These are phyloP conservation scores for Rhizopogon rudus DNA, from an alignment of 768 basidiomycete genomes.

Conservation along the genomic window DNA sequence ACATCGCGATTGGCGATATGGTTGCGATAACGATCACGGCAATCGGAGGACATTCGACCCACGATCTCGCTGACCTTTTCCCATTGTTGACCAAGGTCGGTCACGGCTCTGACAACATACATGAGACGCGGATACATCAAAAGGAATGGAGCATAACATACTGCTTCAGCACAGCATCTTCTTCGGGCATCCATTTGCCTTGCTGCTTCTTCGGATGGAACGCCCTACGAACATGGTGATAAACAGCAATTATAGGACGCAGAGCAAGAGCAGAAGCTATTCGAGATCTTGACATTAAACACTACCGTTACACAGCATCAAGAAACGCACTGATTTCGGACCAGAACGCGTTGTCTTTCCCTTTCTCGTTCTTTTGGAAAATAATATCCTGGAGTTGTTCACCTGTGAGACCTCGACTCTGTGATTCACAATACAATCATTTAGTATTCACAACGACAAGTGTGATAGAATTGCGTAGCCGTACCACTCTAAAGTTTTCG, in stretches of 20 bases:
- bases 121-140: slow-evolving; percentile 5
- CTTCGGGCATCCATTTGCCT: slow-evolving; percentile 64
- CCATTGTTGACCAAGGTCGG: slow-evolving; percentile 72
- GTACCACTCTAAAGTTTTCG: slow-evolving; percentile 53
- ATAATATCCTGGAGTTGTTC: slow-evolving; percentile 60
- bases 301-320: background rate
- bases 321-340: slow-evolving; percentile 63
- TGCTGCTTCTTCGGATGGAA: slow-evolving; percentile 66
- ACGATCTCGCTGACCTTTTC: slow-evolving; percentile 69
- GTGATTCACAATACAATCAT: slow-evolving; percentile 5
- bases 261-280: slow-evolving; percentile 66
- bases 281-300: slow-evolving; percentile 2
- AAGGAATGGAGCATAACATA: slow-evolving; percentile 27
- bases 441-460: background rate
- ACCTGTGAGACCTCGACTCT: slow-evolving; percentile 49
- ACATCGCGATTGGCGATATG: slow-evolving; percentile 66
- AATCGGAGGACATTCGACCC: slow-evolving; percentile 74
- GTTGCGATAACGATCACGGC: slow-evolving; percentile 83
- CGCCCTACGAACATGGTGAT: slow-evolving; percentile 70
- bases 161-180: slow-evolving; percentile 63
- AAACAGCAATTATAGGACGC: slow-evolving; percentile 79
- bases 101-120: slow-evolving; percentile 51
- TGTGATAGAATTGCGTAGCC: slow-evolving; percentile 18
- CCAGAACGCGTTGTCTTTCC: slow-evolving; percentile 69
- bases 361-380: slow-evolving; percentile 60